A percentile compares a stretch with the other conserved stretches of the same genome.
Evolutionary conservation across 345 rosid genomes (phyloP).

Genomic region (Hevea brasiliensis): DNA sequence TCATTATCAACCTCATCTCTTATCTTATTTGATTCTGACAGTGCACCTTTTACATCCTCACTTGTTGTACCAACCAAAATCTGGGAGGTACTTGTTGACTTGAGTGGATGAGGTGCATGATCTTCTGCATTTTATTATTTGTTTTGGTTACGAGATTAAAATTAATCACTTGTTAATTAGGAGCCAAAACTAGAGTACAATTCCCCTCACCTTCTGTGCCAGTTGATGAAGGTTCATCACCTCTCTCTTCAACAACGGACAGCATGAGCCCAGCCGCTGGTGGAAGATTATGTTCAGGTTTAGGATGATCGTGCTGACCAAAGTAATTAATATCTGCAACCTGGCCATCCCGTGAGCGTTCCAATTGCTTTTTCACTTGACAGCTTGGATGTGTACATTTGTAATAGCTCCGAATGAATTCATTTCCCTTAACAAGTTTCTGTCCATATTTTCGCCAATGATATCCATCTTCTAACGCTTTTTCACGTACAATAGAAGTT

Average conservation of each 20-base stretch:
- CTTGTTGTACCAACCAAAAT: conserved; percentile 33
- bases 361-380: conserved; percentile 85
- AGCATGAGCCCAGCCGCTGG: conserved; percentile 41
- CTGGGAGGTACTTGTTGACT: conserved; percentile 38
- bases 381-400: conserved; percentile 78
- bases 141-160: conserved; percentile 37
- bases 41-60: conserved; percentile 43
- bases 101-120: conserved; percentile 35
- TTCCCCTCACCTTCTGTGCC: conserved; percentile 49
- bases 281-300: conserved; percentile 44
- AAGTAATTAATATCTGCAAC: conserved; percentile 61
- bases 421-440: conserved; percentile 89
- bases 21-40: conserved; percentile 46
- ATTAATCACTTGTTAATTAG: conserved; percentile 10
- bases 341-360: conserved; percentile 65
- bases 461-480: conserved; percentile 76
- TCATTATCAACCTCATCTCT: conserved; percentile 44
- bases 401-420: conserved; percentile 87
- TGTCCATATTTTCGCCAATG: conserved; percentile 96
- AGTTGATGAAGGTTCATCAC: conserved; percentile 34
- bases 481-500: conserved; percentile 61
- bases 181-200: conserved; percentile 7
- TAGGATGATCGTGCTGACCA: conserved; percentile 82
- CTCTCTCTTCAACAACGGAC: conserved; percentile 52
- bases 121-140: conserved; percentile 44